phyloP scores from a whole-genome alignment of 495 filamentous ascomycete species.

The Xylaria sp. region DNA sequence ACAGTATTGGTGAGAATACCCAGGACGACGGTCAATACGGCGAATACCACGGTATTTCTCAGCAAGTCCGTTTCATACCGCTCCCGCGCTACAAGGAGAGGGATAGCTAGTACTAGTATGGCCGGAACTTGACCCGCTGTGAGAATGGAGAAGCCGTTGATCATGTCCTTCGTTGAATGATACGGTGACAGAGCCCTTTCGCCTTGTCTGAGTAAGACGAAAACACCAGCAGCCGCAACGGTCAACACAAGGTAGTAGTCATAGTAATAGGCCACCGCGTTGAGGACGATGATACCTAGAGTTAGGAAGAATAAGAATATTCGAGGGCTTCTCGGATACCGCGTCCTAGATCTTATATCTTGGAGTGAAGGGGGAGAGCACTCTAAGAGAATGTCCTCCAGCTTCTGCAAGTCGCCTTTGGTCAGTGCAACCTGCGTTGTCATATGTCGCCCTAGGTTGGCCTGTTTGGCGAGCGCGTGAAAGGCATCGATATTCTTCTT shows the following conservation, averaged over 20 bases:
- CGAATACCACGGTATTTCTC: constrained; percentile 11
- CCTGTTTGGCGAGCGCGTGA: constrained; percentile 18
- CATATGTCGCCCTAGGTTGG: constrained; percentile 17
- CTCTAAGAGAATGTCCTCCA: constrained; percentile 20
- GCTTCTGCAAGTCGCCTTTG: constrained; percentile 22
- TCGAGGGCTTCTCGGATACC: constrained; percentile 16
- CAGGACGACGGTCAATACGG: constrained; percentile 10
- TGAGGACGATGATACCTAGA: constrained; percentile 15
- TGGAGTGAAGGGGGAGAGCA: constrained; percentile 16
- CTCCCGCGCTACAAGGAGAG: constrained; percentile 20
- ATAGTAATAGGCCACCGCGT: constrained; percentile 24
- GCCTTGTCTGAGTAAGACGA: constrained; percentile 21
- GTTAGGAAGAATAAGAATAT: constrained; percentile 23
- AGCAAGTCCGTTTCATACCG: constrained; percentile 6
- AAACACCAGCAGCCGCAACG: constrained; percentile 20
- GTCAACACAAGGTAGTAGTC: constrained; percentile 23
- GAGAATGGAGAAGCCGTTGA: constrained; percentile 22
- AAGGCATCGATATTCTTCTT: constrained; percentile 20
- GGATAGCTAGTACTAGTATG: constrained; percentile 17
- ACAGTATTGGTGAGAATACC: constrained; percentile 21
- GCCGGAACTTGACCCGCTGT: constrained; percentile 22
- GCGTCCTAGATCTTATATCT: constrained; percentile 13
- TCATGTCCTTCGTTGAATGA: constrained; percentile 23
- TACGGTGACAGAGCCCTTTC: constrained; percentile 23
- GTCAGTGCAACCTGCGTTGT: constrained; percentile 16